Base-by-base conservation (phyloP, 768 basidiomycete species). In the Podaxis sp. region DNA sequence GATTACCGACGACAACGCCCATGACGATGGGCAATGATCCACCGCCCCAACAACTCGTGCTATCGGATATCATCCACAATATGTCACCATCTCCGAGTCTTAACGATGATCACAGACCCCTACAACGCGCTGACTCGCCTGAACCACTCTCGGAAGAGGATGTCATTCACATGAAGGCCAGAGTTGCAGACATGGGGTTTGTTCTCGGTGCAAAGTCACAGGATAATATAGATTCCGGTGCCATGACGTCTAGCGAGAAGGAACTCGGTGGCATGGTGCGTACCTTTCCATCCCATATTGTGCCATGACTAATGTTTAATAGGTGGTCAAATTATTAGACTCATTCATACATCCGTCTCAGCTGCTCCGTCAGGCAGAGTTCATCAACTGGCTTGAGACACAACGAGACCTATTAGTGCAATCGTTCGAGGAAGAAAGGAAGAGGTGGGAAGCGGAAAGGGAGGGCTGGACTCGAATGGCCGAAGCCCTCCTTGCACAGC, bases 401-500 rank as follows among this genome's bases (percentile, higher is more conserved):
- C 89, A 92, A 66, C 81, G 87, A 12, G 84, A 90, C 67, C 81
- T 83, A 62, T 67, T 91, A 12, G 64, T 84, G 2, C 73, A 71
- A 22, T 81, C 84, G 44, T 75, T 79, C 6, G 80, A 84, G 46
- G 86, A 89, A 58, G 85, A 90, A 60, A 79, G 81, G n/a, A 75
- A 77, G 6, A 78, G 82, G 40, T 89, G 86, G 87, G 75, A 83
- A 36, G 79, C 83, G 1, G 89, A 91, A 71, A 80, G 81, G 67
- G 83, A 84, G 15, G 77, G 81, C 2, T 92, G 89, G 87, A 81
- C 79, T 4, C 77, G 90, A 60, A 84, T 82, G 66, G 84, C 88
- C 0, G 89, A 91, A 65, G 88, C 87, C 7, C 76, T 92, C 38
- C 77, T 89, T 60, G 70, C 77, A 2, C 83, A 82, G 50, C 76